Evolutionary conservation across 179 eudicot species (phyloP).

Genomic region (Silene noctiflora): DNA sequence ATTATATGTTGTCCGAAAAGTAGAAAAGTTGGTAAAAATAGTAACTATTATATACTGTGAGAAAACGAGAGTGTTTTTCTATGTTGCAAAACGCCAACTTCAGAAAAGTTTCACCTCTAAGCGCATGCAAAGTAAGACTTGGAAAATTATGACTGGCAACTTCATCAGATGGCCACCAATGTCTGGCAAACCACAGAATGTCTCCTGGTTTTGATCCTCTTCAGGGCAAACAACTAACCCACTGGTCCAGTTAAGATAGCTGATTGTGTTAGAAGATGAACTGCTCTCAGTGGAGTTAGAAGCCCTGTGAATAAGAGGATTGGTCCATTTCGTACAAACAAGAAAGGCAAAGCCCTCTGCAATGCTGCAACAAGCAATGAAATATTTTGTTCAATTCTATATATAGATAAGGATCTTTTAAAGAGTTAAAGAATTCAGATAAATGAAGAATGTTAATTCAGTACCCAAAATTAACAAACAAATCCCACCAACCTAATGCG

Average conservation of each 20-base stretch:
- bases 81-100: background rate
- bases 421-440: background rate
- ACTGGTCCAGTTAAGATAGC: constrained; percentile 73
- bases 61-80: no score
- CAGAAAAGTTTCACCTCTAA: constrained; percentile 58
- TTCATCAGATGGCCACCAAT: constrained; percentile 96
- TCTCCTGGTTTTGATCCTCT: constrained; percentile 52
- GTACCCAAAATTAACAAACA: constrained; percentile 90
- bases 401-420: constrained; percentile 2
- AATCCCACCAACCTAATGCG: constrained; percentile 96
- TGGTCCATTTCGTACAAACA: constrained; percentile 97
- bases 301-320: constrained; percentile 72
- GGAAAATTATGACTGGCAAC: constrained; percentile 71
- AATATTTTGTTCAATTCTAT: background rate
- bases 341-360: constrained; percentile 97
- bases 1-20: no score
- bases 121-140: constrained; percentile 84
- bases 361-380: constrained; percentile 46
- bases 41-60: no score
- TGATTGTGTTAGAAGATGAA: constrained; percentile 60
- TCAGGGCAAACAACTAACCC: constrained; percentile 57
- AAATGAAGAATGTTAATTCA: background rate
- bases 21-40: no score
- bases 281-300: constrained; percentile 45
- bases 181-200: constrained; percentile 68